A percentile compares a stretch with the other conserved stretches of the same genome.
Conservation (phyloP, 768 basidiomycete genomes). For the Kwoniella heveanensis region DNA sequence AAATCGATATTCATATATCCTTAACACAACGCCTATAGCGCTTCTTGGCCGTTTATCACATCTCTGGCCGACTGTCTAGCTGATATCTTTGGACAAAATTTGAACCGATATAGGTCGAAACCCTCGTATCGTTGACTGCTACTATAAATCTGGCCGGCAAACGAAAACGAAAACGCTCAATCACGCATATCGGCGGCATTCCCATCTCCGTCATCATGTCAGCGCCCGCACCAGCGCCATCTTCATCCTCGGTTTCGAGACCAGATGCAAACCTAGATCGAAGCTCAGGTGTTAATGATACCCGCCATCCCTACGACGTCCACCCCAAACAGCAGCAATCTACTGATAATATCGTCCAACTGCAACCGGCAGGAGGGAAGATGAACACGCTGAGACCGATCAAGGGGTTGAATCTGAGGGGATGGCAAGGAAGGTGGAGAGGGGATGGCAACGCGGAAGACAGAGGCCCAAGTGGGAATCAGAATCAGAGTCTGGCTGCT, state of each 20-base stretch:
- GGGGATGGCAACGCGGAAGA: background rate
- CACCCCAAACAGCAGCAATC: too few species aligned
- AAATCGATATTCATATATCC: background rate
- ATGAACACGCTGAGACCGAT: background rate
- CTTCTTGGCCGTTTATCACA: too few species aligned
- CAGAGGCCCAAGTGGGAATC: background rate
- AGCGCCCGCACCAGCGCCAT: background rate
- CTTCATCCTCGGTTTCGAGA: too few species aligned
- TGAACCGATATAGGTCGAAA: conserved; percentile 5
- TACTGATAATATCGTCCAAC: too few species aligned
- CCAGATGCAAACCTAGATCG: background rate
- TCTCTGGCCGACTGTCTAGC: too few species aligned
- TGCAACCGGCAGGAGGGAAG: background rate
- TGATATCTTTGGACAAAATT: too few species aligned
- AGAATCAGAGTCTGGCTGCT: background rate
- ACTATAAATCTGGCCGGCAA: background rate
- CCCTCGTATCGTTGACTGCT: background rate
- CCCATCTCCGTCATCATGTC: conserved; percentile 2
- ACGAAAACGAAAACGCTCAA: conserved; percentile 11
- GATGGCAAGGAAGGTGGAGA: background rate
- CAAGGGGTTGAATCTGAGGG: background rate
- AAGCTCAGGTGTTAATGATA: too few species aligned
- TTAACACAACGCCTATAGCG: too few species aligned
- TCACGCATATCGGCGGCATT: conserved; percentile 10
- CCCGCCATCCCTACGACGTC: too few species aligned